Conservation (phyloP, 495 filamentous ascomycete species). For the Schizothecium vesticola region DNA sequence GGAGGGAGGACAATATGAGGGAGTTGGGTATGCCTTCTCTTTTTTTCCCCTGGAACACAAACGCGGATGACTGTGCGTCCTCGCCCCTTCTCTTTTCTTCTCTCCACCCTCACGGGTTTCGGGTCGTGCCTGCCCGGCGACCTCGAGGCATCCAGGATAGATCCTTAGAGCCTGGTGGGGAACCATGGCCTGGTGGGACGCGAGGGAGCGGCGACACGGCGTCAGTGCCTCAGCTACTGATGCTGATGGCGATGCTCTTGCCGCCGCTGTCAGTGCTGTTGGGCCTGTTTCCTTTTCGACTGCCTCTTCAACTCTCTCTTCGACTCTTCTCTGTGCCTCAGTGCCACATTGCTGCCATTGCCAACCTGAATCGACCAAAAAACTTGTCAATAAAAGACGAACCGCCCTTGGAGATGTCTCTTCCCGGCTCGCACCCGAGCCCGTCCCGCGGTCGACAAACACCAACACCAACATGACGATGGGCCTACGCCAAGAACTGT, state of each 20-base stretch:
- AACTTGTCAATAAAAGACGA: slow-evolving; percentile 1
- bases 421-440: slow-evolving; percentile 17
- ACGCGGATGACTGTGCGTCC: background rate
- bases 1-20: background rate
- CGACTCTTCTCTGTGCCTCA: background rate
- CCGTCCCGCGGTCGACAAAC: background rate
- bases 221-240: background rate
- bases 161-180: background rate
- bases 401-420: slow-evolving; percentile 24
- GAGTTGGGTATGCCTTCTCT: background rate
- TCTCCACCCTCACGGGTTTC: background rate
- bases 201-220: slow-evolving; percentile 15
- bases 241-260: background rate
- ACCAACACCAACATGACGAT: background rate
- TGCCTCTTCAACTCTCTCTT: background rate
- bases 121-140: background rate
- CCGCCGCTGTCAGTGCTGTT: background rate
- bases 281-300: background rate
- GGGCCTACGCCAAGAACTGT: slow-evolving; percentile 11
- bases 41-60: background rate
- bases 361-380: background rate
- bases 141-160: slow-evolving; percentile 2
- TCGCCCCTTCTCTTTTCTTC: background rate
- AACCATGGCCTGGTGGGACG: slow-evolving; percentile 30
- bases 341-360: background rate